These are phyloP conservation scores for Dinochytrium kinnereticum DNA, from an alignment of 371 early-diverging fungal species.

Conservation along the genomic window DNA sequence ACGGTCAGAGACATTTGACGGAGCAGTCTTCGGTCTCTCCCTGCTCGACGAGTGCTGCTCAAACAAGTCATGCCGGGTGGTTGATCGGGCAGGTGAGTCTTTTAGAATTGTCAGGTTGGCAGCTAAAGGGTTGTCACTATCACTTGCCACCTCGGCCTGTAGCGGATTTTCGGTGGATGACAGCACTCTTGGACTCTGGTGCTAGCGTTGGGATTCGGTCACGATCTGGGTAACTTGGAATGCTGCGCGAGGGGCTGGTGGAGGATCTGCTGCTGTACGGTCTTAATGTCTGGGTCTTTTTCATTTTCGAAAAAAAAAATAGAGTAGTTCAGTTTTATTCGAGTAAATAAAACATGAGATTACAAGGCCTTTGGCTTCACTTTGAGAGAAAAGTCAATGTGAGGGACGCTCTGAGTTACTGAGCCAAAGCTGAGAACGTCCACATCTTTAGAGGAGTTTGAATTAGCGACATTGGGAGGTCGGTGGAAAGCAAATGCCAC, in stretches of 20 bases:
- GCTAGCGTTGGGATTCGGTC: background rate
- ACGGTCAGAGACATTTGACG: background rate
- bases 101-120: background rate
- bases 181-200: slow-evolving; percentile 1
- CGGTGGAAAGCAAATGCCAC: slow-evolving; percentile 9
- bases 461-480: background rate
- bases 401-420: slow-evolving; percentile 92
- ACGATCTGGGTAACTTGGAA: background rate
- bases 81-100: background rate
- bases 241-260: background rate
- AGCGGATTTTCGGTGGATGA: slow-evolving; percentile 1
- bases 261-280: background rate
- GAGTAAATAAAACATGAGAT: no score
- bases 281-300: background rate
- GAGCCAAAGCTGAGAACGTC: slow-evolving; percentile 93
- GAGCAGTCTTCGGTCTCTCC: background rate
- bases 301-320: background rate
- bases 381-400: slow-evolving; percentile 96
- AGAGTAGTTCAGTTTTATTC: no score
- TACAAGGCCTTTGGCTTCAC: slow-evolving; percentile 35
- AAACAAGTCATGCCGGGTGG: background rate
- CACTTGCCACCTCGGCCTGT: background rate
- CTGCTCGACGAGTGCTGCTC: background rate
- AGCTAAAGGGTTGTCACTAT: background rate
- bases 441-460: slow-evolving; percentile 61